phyloP scores from a whole-genome alignment of 176 grass and related monocot genomes.

The Thinopyrum elongatum region DNA sequence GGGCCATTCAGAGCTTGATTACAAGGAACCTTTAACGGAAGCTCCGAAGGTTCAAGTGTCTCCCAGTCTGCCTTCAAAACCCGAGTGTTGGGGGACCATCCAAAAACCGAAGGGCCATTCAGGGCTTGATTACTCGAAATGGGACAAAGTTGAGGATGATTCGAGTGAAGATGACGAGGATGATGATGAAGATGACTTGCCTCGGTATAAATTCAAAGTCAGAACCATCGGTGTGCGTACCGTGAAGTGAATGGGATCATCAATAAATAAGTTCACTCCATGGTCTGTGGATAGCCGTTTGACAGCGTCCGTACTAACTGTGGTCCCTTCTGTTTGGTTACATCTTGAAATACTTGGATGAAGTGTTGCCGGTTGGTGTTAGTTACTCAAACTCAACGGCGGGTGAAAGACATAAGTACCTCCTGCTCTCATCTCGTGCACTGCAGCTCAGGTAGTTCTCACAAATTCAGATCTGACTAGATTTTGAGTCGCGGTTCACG shows the following conservation, averaged over 20 bases:
- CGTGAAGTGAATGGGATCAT: constrained; percentile 54
- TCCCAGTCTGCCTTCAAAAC: not conserved
- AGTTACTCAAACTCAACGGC: not conserved
- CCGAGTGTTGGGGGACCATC: not conserved
- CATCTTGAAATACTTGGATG: not conserved
- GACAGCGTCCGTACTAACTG: constrained; percentile 4
- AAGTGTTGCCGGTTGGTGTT: not conserved
- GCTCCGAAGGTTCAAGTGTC: not conserved
- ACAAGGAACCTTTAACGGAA: not conserved
- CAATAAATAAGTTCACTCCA: not conserved
- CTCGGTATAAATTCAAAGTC: constrained; percentile 82
- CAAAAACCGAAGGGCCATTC: constrained; percentile 93
- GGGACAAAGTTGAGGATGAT: constrained; percentile 86
- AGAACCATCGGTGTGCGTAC: constrained; percentile 65
- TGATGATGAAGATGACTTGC: constrained; percentile 58
- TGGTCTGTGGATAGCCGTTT: constrained; percentile 22
- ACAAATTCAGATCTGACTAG: not conserved
- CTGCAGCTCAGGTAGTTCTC: constrained; percentile 24
- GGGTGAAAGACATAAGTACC: not conserved
- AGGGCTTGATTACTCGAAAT: constrained; percentile 88
- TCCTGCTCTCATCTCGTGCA: not conserved
- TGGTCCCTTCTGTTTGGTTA: not conserved
- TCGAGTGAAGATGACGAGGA: constrained; percentile 86
- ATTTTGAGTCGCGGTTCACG: not conserved
- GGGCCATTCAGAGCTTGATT: constrained; percentile 87